Conservation (phyloP, 192 early-diverging fungal species). For the Coemansia sp. region DNA sequence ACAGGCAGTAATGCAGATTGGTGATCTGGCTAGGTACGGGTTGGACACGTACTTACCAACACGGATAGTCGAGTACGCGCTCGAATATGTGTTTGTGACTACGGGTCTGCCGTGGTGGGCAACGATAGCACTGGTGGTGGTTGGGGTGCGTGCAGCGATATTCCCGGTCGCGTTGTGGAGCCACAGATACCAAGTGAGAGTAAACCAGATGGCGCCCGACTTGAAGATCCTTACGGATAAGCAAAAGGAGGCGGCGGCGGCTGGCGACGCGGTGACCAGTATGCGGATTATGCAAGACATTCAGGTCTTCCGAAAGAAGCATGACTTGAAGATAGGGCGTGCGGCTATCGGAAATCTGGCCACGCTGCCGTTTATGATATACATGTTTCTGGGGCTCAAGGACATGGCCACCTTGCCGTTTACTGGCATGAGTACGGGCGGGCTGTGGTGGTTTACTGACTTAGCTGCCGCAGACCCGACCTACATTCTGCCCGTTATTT, state of each 20-base stretch:
- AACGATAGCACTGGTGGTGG: slow-evolving; percentile 70
- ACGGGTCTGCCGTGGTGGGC: slow-evolving; percentile 93
- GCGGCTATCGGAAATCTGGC: slow-evolving; percentile 60
- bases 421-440: slow-evolving; percentile 75
- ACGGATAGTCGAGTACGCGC: slow-evolving; percentile 62
- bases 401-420: slow-evolving; percentile 79
- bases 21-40: slow-evolving; percentile 82
- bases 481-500: slow-evolving; percentile 75
- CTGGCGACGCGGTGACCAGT: slow-evolving; percentile 57
- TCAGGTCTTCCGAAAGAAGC: slow-evolving; percentile 57
- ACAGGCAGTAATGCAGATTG: slow-evolving; percentile 64
- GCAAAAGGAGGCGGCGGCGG: slow-evolving; percentile 57
- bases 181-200: slow-evolving; percentile 65
- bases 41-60: slow-evolving; percentile 70
- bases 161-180: slow-evolving; percentile 72
- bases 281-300: slow-evolving; percentile 59
- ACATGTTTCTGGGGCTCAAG: slow-evolving; percentile 77
- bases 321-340: slow-evolving; percentile 63
- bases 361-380: slow-evolving; percentile 81
- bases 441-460: slow-evolving; percentile 82
- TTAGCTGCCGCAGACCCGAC: slow-evolving; percentile 77
- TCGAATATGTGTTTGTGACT: slow-evolving; percentile 78
- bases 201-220: slow-evolving; percentile 72
- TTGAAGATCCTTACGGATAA: slow-evolving; percentile 64
- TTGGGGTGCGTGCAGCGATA: slow-evolving; percentile 65